A percentile compares a stretch with the other conserved stretches of the same genome.
These are phyloP conservation scores for Talaromyces sp. DNA, from an alignment of 2,329 filamentous ascomycete genomes.

Conservation along the genomic window DNA sequence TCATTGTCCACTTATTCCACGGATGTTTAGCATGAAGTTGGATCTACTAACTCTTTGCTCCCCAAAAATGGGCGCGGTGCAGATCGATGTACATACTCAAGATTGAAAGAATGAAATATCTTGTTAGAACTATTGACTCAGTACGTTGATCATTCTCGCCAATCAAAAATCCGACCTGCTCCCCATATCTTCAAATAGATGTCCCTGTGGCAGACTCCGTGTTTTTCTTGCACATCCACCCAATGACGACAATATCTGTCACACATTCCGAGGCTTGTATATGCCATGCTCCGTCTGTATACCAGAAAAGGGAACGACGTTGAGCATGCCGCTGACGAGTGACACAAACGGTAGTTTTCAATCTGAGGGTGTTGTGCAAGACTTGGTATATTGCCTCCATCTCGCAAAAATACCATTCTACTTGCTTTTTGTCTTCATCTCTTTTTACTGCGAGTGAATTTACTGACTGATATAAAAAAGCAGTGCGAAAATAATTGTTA, in stretches of 20 bases:
- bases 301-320: slow-evolving; percentile 35
- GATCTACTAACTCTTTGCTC: background rate
- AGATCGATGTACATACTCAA: background rate
- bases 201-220: background rate
- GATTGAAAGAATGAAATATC: background rate
- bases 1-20: background rate
- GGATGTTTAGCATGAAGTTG: background rate
- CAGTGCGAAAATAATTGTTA: too few relatives aligned
- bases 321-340: slow-evolving; percentile 44
- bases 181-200: background rate
- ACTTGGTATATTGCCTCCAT: background rate
- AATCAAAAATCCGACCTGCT: background rate
- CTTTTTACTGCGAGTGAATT: background rate
- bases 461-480: background rate
- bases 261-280: slow-evolving; percentile 31
- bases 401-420: background rate
- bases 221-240: slow-evolving; percentile 2
- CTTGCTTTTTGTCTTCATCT: background rate
- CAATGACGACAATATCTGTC: slow-evolving; percentile 35
- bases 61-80: background rate
- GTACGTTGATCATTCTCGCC: background rate
- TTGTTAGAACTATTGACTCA: too few relatives aligned
- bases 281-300: slow-evolving; percentile 35
- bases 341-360: slow-evolving; percentile 47
- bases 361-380: slow-evolving; percentile 28